These are phyloP conservation scores for Penicillium hordei DNA, from an alignment of 2,329 filamentous ascomycete species.

Conservation along the genomic window DNA sequence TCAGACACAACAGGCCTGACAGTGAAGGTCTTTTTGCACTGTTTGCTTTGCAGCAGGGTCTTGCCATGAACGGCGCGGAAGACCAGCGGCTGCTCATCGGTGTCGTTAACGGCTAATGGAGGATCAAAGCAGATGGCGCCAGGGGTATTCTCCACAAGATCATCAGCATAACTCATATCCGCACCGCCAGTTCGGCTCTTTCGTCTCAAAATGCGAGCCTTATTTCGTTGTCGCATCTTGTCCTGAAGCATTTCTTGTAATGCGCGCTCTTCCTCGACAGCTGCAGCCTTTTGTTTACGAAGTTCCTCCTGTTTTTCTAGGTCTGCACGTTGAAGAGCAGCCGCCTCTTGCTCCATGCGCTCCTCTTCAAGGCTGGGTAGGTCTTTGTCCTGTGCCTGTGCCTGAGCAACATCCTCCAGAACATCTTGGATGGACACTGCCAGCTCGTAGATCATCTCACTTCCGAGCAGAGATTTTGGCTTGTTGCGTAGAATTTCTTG, in stretches of 20 bases:
- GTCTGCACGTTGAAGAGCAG: slow-evolving; percentile 57
- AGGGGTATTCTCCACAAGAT: slow-evolving; percentile 35
- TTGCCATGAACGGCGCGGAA: slow-evolving; percentile 73
- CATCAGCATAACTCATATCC: slow-evolving; percentile 30
- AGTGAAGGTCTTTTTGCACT: slow-evolving; percentile 63
- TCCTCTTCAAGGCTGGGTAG: slow-evolving; percentile 88
- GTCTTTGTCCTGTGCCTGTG: slow-evolving; percentile 70
- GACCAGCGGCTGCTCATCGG: slow-evolving; percentile 60
- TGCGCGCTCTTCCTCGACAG: slow-evolving; percentile 42
- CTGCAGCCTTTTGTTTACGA: slow-evolving; percentile 43
- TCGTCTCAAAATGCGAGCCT: slow-evolving; percentile 38
- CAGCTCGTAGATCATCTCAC: slow-evolving; percentile 66
- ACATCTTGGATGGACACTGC: slow-evolving; percentile 64
- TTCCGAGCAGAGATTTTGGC: slow-evolving; percentile 63
- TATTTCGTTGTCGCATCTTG: slow-evolving; percentile 41
- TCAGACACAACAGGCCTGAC: slow-evolving; percentile 66
- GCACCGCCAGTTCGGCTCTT: slow-evolving; percentile 40
- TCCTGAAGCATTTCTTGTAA: slow-evolving; percentile 42
- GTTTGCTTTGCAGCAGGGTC: slow-evolving; percentile 63
- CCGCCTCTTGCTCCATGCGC: slow-evolving; percentile 76
- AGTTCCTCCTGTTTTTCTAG: slow-evolving; percentile 52
- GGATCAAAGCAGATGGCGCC: slow-evolving; percentile 46
- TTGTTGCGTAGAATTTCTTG: slow-evolving; percentile 67
- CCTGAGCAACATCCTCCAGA: slow-evolving; percentile 80
- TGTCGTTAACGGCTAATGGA: slow-evolving; percentile 58